Evolutionary conservation across 73 alveolate species (phyloP).

Genomic region (Breviolum minutum): DNA sequence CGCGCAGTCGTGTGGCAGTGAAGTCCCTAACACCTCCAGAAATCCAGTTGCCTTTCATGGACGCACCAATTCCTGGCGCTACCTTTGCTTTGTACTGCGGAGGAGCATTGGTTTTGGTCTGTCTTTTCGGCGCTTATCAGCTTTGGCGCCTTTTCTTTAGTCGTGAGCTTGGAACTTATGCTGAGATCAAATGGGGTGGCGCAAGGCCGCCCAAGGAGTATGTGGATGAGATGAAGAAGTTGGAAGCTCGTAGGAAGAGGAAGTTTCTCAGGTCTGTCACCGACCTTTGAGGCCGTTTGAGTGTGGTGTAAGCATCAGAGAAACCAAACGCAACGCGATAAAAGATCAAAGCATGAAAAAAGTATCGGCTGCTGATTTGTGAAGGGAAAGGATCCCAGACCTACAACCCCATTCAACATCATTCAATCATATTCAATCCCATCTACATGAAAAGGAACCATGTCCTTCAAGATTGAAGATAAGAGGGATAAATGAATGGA

Average conservation of each 20-base stretch:
- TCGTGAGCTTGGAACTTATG: constrained; percentile 79
- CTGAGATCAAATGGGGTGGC: constrained; percentile 94
- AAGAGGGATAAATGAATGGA: too few relatives aligned
- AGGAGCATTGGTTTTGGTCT: background rate
- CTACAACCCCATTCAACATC: too few relatives aligned
- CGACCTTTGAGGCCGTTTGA: background rate
- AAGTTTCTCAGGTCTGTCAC: constrained; percentile 60
- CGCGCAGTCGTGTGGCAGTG: background rate
- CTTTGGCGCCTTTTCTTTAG: constrained; percentile 86
- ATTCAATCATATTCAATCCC: too few relatives aligned
- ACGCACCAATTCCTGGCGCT: constrained; percentile 54
- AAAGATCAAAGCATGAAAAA: background rate
- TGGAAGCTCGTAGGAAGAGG: constrained; percentile 64
- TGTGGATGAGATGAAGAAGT: constrained; percentile 77
- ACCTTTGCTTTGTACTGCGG: constrained; percentile 60
- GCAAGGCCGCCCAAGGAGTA: constrained; percentile 87
- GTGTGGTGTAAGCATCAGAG: background rate
- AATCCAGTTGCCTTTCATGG: constrained; percentile 61
- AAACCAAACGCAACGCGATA: background rate
- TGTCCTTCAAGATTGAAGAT: too few relatives aligned
- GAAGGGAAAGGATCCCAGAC: too few relatives aligned
- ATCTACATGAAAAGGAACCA: too few relatives aligned
- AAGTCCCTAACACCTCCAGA: constrained; percentile 37
- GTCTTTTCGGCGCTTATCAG: constrained; percentile 63
- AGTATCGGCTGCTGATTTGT: too few relatives aligned